Conservation (phyloP, 2,329 filamentous ascomycete genomes). For the Plectosphaerella plurivora region DNA sequence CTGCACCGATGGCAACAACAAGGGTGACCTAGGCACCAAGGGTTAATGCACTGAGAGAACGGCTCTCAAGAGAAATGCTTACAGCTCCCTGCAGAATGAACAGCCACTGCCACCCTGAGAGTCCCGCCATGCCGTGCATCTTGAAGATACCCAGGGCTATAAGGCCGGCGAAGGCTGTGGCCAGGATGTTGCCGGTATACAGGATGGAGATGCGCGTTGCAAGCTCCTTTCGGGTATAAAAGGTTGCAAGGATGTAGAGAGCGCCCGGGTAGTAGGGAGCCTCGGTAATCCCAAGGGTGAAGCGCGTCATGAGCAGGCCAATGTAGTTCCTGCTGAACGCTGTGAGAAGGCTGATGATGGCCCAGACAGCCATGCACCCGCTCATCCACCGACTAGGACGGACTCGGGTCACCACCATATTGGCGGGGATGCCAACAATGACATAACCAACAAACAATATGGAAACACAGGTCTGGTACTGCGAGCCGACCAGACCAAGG, state of each 20-base stretch:
- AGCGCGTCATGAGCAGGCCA: conserved; percentile 16
- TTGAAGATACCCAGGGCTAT: conserved; percentile 19
- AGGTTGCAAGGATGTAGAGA: conserved; percentile 20
- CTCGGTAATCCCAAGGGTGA: conserved; percentile 21
- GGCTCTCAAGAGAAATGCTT: conserved; percentile 12
- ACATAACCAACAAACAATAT: conserved; percentile 16
- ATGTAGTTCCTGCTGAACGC: conserved; percentile 20
- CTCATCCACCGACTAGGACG: conserved; percentile 8
- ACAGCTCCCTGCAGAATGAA: conserved; percentile 14
- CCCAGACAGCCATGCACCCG: conserved; percentile 16
- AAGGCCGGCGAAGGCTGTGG: conserved; percentile 20
- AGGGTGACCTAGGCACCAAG: conserved; percentile 12
- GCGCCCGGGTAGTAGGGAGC: conserved; percentile 22
- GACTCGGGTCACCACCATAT: conserved; percentile 10
- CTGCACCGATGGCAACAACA: conserved; percentile 5
- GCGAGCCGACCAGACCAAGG: conserved; percentile 35
- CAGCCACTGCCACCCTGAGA: conserved; percentile 22
- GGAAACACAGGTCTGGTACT: conserved; percentile 8
- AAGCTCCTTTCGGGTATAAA: conserved; percentile 25
- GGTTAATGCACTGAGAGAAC: conserved; percentile 10
- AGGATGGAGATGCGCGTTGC: conserved; percentile 19
- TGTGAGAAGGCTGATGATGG: conserved; percentile 19
- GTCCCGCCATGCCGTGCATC: conserved; percentile 19
- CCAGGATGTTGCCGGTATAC: conserved; percentile 22
- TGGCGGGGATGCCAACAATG: conserved; percentile 21